Evolutionary conservation across 257 asterid species (phyloP).

Genomic region (Solanum phureja): DNA sequence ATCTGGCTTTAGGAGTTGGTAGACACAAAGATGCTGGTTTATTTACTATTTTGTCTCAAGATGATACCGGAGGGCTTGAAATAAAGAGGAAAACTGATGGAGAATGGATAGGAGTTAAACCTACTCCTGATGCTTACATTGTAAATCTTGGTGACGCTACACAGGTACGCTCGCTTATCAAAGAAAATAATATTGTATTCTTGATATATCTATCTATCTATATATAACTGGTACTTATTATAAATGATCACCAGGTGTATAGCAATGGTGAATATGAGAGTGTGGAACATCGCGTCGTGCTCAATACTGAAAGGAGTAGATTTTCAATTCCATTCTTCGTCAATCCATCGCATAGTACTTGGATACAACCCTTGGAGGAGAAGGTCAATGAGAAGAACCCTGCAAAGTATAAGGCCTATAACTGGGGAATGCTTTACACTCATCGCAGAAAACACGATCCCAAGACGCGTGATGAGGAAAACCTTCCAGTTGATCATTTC

Average conservation of each 20-base stretch:
- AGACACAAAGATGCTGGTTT: conserved; percentile 60
- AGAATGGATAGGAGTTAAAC: conserved; percentile 65
- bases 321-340: conserved; percentile 58
- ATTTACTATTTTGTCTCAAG: conserved; percentile 58
- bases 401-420: conserved; percentile 42
- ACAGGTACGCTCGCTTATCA: conserved; percentile 29
- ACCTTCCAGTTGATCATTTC: conserved; percentile 53
- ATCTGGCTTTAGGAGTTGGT: conserved; percentile 75
- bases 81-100: conserved; percentile 64
- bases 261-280: conserved; percentile 69
- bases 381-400: conserved; percentile 25
- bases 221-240: background rate
- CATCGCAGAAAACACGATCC: conserved; percentile 39
- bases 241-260: conserved; percentile 36
- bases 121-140: conserved; percentile 55
- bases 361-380: conserved; percentile 54
- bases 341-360: conserved; percentile 43
- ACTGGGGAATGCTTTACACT: conserved; percentile 56
- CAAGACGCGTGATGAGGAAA: conserved; percentile 48
- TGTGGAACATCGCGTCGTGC: conserved; percentile 68
- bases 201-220: background rate
- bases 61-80: conserved; percentile 62
- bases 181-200: background rate
- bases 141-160: conserved; percentile 58
- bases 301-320: conserved; percentile 46